phyloP scores from a whole-genome alignment of 208 protist genomes.

The Acanthamoeba culbertsoni region DNA sequence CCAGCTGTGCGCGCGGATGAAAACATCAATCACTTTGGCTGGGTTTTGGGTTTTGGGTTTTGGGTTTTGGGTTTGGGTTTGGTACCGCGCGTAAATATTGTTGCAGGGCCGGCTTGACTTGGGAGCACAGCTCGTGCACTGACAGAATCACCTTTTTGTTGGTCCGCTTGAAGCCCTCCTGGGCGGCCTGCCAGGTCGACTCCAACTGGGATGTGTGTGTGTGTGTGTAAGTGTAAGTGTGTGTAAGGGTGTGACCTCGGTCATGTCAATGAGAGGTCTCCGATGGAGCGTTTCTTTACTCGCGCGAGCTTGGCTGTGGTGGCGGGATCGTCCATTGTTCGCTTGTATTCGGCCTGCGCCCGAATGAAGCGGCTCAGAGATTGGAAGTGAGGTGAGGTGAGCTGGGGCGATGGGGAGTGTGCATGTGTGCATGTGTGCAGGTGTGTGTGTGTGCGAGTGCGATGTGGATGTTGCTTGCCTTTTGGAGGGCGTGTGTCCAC shows the following conservation, averaged over 20 bases:
- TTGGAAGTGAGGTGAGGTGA: too few species aligned
- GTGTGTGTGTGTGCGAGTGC: background rate
- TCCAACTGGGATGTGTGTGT: too few species aligned
- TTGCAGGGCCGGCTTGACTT: background rate
- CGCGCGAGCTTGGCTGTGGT: background rate
- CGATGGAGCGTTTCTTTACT: background rate
- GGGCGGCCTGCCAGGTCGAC: background rate
- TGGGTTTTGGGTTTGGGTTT: background rate
- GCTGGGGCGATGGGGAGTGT: too few species aligned
- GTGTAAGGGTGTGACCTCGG: too few species aligned
- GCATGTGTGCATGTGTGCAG: background rate
- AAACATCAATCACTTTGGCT: background rate
- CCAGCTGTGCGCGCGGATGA: too few species aligned
- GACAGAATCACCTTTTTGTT: slow-evolving; percentile 16
- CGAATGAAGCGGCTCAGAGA: background rate
- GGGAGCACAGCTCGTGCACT: background rate
- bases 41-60: background rate
- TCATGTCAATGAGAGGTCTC: too few species aligned
- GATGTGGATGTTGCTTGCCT: background rate
- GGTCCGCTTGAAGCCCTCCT: background rate
- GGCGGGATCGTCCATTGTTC: background rate
- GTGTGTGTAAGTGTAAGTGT: too few species aligned
- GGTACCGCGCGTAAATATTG: background rate
- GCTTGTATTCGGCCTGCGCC: background rate
- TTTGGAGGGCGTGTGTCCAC: background rate